Conservation (phyloP, 148 eudicot species). For the Rhododendron mucronatum region DNA sequence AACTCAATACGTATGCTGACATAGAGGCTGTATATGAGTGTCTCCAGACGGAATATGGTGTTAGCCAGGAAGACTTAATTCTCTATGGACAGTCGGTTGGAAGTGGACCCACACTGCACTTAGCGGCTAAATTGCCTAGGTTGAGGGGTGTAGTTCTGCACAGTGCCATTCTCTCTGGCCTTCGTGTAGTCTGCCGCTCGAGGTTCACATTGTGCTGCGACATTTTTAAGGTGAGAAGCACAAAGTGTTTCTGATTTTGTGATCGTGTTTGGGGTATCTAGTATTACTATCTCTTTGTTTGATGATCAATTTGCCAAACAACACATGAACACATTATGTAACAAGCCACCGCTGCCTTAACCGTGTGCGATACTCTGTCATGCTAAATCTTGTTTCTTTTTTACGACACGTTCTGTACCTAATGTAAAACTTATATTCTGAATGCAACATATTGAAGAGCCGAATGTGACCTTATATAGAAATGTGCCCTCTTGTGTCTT, state of each 20-base stretch:
- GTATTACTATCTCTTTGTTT: background rate
- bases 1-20: slow-evolving; percentile 86
- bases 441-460: background rate
- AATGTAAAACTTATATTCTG: too few relatives aligned
- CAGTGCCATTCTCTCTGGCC: slow-evolving; percentile 97
- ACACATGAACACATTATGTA: background rate
- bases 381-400: background rate
- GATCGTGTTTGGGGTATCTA: background rate
- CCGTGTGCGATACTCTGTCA: too few relatives aligned
- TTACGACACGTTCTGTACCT: too few relatives aligned
- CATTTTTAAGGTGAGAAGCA: slow-evolving; percentile 70
- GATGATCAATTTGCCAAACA: slow-evolving; percentile 1
- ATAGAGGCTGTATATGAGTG: slow-evolving; percentile 97
- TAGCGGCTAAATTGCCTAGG: slow-evolving; percentile 87
- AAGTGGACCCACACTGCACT: slow-evolving; percentile 94
- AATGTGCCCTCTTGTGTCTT: background rate
- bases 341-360: too few relatives aligned
- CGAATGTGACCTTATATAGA: too few relatives aligned
- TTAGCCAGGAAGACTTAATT: slow-evolving; percentile 89
- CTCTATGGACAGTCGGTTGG: slow-evolving; percentile 98
- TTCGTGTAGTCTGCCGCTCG: slow-evolving; percentile 90
- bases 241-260: background rate
- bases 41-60: slow-evolving; percentile 85
- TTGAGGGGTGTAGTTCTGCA: slow-evolving; percentile 97
- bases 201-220: slow-evolving; percentile 86